Evolutionary conservation across 75 land plant genomes (phyloP).

Genomic region (Cunninghamia lanceolata): DNA sequence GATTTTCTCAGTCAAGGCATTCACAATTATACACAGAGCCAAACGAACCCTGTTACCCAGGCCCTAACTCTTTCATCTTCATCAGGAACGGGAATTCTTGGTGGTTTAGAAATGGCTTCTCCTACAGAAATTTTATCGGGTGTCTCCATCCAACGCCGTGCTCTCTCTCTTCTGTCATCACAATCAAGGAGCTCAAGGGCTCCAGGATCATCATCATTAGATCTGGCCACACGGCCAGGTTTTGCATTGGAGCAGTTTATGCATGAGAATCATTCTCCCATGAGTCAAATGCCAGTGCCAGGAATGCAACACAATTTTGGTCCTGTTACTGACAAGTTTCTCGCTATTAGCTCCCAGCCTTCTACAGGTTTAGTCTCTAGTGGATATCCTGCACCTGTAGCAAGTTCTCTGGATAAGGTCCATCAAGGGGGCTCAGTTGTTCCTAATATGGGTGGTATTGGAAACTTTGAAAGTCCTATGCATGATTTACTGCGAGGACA

Average conservation of each 20-base stretch:
- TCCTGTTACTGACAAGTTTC: neutral
- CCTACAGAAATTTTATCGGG: constrained; percentile 20
- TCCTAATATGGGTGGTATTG: constrained; percentile 1
- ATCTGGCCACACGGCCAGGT: constrained; percentile 18
- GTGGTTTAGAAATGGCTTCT: constrained; percentile 38
- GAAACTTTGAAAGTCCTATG: constrained; percentile 8
- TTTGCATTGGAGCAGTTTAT: constrained; percentile 28
- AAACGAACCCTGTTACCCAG: constrained; percentile 17
- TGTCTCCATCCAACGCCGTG: constrained; percentile 55
- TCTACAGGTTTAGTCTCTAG: constrained; percentile 1
- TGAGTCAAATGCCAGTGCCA: neutral
- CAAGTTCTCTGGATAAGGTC: neutral
- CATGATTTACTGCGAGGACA: neutral
- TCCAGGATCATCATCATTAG: constrained; percentile 13
- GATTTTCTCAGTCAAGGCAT: constrained; percentile 30
- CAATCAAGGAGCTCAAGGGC: constrained; percentile 41
- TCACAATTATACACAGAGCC: constrained; percentile 10
- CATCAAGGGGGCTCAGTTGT: neutral
- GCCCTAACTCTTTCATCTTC: constrained; percentile 21
- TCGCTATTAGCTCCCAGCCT: constrained; percentile 10
- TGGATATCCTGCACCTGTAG: neutral
- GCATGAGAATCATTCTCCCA: constrained; percentile 2
- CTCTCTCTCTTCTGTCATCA: constrained; percentile 91
- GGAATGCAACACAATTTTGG: constrained; percentile 6
- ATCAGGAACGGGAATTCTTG: constrained; percentile 20